Evolutionary conservation across 148 eudicot species (phyloP), one percentile per base, ranked within the genome.

Genomic region (Silene conica): DNA sequence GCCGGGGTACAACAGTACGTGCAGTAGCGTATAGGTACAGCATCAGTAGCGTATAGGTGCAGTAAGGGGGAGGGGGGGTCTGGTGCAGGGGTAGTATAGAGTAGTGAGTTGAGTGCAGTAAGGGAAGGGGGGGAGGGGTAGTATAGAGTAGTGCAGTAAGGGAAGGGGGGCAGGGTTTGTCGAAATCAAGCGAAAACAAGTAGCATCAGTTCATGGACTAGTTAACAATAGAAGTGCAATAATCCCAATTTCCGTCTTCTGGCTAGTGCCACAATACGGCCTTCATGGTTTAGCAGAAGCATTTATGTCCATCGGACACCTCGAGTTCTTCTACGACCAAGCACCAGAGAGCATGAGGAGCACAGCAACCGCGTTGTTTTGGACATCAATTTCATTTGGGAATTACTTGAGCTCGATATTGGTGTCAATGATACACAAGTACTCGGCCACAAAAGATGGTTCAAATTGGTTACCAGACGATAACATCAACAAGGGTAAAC

Each of bases 271-370:
- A 0, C 98, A 88, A 54, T 91, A 94, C 23, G 38, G 74, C 38
- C 85, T 91, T 0, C 97, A 94, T 67, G 98, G 98, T 1, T 25
- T 91, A 55, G 97, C 97, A 3, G 97, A 94, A 71, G 93, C 97
- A 0, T 94, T 94, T 71, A 91, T 86, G 93, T 87, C 98, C 1
- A 88, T 94, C 2, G 98, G 98, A 0, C 96, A 91, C 66, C 76
- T 91, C 1, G 98, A 94, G 85, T 94, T 94, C 34, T 94, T 87
- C 75, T 91, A 87, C 13, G 97, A 91, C 22, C 97, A 94, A 71
- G 85, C 96, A 10, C 98, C 97, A 0, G 97, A 91, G 80, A 94
- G 98, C 80, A 94, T 94, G 98, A 78, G 86, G 76, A 94, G 97
- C 70, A 87, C 92, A 0, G 96, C 96, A 0, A 80, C 85, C 34